Evolutionary conservation across 768 basidiomycete species (phyloP).

Genomic region (Pulveroboletus sp.): DNA sequence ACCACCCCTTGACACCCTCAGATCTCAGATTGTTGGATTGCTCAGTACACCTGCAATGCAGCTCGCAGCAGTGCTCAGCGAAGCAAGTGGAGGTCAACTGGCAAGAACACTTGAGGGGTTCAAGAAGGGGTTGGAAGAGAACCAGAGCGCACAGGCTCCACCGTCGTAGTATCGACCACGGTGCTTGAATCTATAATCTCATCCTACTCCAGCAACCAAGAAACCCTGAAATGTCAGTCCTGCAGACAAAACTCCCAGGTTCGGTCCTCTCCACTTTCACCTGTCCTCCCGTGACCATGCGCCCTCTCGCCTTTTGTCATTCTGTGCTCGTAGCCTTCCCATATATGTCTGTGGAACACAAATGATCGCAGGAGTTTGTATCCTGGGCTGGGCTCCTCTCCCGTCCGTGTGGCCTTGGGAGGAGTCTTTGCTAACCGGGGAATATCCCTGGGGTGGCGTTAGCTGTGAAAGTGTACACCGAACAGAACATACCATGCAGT

Average conservation of each 20-base stretch:
- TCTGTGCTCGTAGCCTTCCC: conserved; percentile 88
- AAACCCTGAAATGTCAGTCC: conserved; percentile 11
- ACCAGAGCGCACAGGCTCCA: conserved; percentile 19
- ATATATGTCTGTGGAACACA: conserved; percentile 60
- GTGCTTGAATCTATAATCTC: conserved; percentile 7
- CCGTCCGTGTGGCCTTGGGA: conserved; percentile 45
- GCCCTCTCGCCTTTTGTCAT: conserved; percentile 87
- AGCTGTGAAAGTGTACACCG: conserved; percentile 7
- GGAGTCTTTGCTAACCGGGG: conserved; percentile 72
- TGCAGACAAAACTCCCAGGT: conserved; percentile 83
- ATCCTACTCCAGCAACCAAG: not conserved
- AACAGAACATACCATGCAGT: conserved; percentile 62
- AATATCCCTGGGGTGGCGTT: conserved; percentile 52
- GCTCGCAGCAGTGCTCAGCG: conserved; percentile 63
- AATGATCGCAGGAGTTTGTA: conserved; percentile 79
- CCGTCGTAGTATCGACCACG: conserved; percentile 17
- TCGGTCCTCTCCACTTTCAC: conserved; percentile 71
- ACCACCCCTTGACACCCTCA: conserved; percentile 71
- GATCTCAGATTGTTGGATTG: conserved; percentile 82
- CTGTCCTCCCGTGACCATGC: conserved; percentile 60
- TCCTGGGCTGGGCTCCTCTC: conserved; percentile 52
- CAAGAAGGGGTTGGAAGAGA: conserved; percentile 61
- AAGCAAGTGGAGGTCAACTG: conserved; percentile 64
- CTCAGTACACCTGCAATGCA: conserved; percentile 71
- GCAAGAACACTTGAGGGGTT: conserved; percentile 73